Evolutionary conservation across 1,139 yeast species (phyloP), one percentile per base, ranked within the genome.

Genomic region (Pichia sp.): DNA sequence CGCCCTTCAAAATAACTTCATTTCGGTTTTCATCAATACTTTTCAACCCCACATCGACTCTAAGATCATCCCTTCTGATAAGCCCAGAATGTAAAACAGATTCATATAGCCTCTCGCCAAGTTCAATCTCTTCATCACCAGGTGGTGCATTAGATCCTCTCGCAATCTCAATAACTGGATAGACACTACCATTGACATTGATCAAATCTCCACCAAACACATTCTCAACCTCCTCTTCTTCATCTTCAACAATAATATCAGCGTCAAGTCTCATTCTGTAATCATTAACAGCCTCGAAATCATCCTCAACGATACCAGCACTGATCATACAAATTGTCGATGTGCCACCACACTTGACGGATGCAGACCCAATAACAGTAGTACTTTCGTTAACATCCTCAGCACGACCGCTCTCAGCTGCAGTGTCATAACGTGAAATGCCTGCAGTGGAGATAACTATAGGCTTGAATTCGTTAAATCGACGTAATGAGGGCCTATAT

Each of bases 81-180:
- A 79, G 44, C 34, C 73, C 72, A 15, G 79, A 67, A 47, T 74
- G 77, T 38, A 73, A 58, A 13, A 81, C 53, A 4, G 68, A 59
- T 48, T 84, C 85, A 50, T 74, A 76, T 22, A 85, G 52, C 40
- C 67, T 66, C 56, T 85, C 94, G 4, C 94, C 75, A 23, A 84
- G 53, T 22, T 74, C 76, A 83, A 85, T 86, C 58, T 88, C 96
- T 60, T 88, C 96, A 47, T 80, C 87, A 1, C 93, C 78, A 17
- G 96, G 96, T 3, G 91, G 86, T 6, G 63, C 64, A 11, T 66
- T 56, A 38, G 86, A 66, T 15, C 94, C 95, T 40, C 93, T 66
- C 39, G 79, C 72, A 13, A 86, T 74, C 48, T 85, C 93, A 10
- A 88, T 88, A 30, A 84, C 80, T 0, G 96, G 93, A 53, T 73